Evolutionary conservation across 225 moss, liverwort and hornwort genomes (phyloP).

Genomic region (Lunularia cruciata): DNA sequence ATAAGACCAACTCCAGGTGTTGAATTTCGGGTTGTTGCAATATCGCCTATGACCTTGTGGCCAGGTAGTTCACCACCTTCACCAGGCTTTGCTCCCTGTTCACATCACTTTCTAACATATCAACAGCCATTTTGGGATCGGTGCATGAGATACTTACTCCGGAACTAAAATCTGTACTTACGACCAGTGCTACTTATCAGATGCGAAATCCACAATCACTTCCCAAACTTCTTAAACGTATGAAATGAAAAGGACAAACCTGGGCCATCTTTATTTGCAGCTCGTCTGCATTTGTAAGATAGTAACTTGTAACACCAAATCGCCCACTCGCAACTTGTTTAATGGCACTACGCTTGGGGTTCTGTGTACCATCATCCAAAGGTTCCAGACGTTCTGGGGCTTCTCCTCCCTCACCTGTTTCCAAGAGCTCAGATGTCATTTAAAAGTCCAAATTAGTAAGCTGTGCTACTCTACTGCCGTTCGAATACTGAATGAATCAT

Average conservation of each 20-base stretch:
- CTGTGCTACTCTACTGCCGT: neutral
- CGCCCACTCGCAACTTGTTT: constrained; percentile 77
- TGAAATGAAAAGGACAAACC: constrained; percentile 41
- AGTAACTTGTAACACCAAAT: constrained; percentile 73
- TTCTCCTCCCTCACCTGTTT: constrained; percentile 76
- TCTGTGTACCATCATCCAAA: constrained; percentile 54
- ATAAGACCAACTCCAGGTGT: constrained; percentile 73
- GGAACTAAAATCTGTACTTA: too few species aligned
- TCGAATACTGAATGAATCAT: neutral
- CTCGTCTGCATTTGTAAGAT: constrained; percentile 72
- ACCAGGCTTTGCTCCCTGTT: constrained; percentile 76
- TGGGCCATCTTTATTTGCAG: constrained; percentile 91
- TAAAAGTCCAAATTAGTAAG: too few species aligned
- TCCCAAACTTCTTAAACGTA: neutral
- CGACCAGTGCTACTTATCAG: too few species aligned
- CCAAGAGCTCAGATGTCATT: neutral
- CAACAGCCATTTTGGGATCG: neutral
- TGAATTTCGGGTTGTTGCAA: constrained; percentile 66
- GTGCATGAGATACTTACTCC: too few species aligned
- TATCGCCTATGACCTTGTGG: constrained; percentile 73
- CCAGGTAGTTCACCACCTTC: constrained; percentile 80
- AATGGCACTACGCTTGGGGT: constrained; percentile 71
- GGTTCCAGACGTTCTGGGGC: constrained; percentile 55
- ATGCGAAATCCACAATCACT: too few species aligned
- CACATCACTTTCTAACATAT: too few species aligned